Percentiles rank a stretch among this genome's conserved stretches.
phyloP scores from a whole-genome alignment of 2,329 filamentous ascomycete genomes.

The Diaporthe destruens region DNA sequence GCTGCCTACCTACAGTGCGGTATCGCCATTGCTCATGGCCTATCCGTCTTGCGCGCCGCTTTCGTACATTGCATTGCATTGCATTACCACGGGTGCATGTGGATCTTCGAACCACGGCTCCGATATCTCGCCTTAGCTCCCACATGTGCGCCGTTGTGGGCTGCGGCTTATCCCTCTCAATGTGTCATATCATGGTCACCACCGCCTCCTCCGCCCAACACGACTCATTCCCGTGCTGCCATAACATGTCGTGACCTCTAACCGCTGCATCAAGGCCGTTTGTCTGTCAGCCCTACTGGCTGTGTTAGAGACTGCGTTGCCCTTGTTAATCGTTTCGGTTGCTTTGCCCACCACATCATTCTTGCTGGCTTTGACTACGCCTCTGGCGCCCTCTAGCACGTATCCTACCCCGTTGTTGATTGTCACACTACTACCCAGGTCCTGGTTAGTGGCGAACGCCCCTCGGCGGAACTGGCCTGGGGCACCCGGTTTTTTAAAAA shows the following conservation, averaged over 20 bases:
- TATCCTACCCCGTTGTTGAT: not conserved
- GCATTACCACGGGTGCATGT: too few relatives aligned
- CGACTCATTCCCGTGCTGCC: conserved; percentile 19
- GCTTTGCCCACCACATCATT: not conserved
- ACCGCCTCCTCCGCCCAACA: not conserved
- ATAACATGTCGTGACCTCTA: conserved; percentile 20
- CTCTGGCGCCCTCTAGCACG: too few relatives aligned
- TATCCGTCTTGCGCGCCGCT: too few relatives aligned
- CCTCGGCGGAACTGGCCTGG: conserved; percentile 15
- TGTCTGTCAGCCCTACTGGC: conserved; percentile 11
- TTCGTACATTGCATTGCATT: too few relatives aligned
- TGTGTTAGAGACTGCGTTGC: not conserved
- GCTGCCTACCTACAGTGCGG: too few relatives aligned
- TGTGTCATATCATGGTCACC: conserved; percentile 27
- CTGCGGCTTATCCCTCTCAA: conserved; percentile 2
- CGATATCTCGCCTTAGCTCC: too few relatives aligned
- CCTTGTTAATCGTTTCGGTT: not conserved
- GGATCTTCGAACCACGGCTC: too few relatives aligned
- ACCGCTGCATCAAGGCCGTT: not conserved
- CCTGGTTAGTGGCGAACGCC: conserved; percentile 34
- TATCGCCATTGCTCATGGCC: too few relatives aligned
- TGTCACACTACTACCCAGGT: conserved; percentile 6
- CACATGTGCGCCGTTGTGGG: too few relatives aligned
- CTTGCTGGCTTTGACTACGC: too few relatives aligned
- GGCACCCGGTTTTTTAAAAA: not conserved